Evolutionary conservation across 805 yeast genomes (phyloP).

Genomic region (Ogataea ganodermae): DNA sequence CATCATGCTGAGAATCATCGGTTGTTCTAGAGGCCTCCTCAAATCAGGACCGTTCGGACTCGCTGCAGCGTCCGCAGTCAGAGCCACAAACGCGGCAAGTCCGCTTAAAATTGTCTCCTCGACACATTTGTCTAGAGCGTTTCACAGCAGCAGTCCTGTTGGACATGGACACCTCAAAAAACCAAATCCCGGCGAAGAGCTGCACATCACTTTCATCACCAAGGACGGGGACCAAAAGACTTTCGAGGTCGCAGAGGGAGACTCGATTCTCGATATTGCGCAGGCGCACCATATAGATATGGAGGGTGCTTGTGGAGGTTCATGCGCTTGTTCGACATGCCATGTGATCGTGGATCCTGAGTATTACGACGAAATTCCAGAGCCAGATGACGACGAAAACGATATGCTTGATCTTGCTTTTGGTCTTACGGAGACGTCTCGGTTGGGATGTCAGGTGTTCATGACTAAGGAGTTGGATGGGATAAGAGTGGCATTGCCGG

Average conservation of each 20-base stretch:
- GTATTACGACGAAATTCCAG: slow-evolving; percentile 85
- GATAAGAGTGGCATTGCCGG: slow-evolving; percentile 90
- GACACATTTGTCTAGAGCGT: not conserved
- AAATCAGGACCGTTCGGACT: not conserved
- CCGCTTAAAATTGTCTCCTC: not conserved
- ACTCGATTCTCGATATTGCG: slow-evolving; percentile 87
- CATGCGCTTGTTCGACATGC: slow-evolving; percentile 98
- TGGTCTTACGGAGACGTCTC: slow-evolving; percentile 94
- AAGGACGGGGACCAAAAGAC: slow-evolving; percentile 86
- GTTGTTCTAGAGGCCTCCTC: not conserved
- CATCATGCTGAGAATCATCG: slow-evolving; percentile 1
- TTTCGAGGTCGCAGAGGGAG: slow-evolving; percentile 90
- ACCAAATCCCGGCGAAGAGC: slow-evolving; percentile 92
- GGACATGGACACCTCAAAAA: slow-evolving; percentile 84
- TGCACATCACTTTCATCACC: slow-evolving; percentile 83
- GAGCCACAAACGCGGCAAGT: not conserved
- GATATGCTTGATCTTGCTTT: slow-evolving; percentile 98
- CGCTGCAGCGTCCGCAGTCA: not conserved
- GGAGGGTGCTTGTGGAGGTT: slow-evolving; percentile 99
- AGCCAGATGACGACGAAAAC: slow-evolving; percentile 96
- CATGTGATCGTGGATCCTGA: slow-evolving; percentile 97
- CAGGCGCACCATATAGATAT: slow-evolving; percentile 91
- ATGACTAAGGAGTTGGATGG: slow-evolving; percentile 94
- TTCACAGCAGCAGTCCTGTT: not conserved
- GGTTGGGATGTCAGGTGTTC: slow-evolving; percentile 90